These are phyloP conservation scores for Quercus rubra DNA, from an alignment of 306 rosid genomes.

Conservation along the genomic window DNA sequence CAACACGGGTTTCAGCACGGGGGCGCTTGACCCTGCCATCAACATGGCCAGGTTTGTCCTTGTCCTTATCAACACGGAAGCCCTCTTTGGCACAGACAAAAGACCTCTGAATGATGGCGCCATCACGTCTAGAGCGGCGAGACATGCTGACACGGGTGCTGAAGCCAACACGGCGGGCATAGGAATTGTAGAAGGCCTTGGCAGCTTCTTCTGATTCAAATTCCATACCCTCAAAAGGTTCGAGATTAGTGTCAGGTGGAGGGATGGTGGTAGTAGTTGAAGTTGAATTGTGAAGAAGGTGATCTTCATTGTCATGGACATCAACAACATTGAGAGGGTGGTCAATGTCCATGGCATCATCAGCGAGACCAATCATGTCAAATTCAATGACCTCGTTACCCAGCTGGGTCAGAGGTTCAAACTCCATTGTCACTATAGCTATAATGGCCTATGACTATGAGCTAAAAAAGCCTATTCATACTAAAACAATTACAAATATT, in stretches of 20 bases:
- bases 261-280: neutral
- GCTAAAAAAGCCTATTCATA: too few relatives aligned
- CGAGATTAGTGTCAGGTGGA: conserved; percentile 33
- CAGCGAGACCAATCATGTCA: conserved; percentile 46
- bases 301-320: too few relatives aligned
- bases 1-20: conserved; percentile 45
- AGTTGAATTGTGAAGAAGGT: too few relatives aligned
- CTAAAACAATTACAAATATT: too few relatives aligned
- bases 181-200: conserved; percentile 52
- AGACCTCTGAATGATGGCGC: conserved; percentile 58
- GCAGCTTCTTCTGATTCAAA: conserved; percentile 62
- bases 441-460: neutral
- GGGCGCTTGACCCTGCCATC: conserved; percentile 41
- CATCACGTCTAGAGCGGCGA: conserved; percentile 47
- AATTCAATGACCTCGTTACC: conserved; percentile 41
- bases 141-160: conserved; percentile 55
- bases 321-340: conserved; percentile 23
- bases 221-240: conserved; percentile 48
- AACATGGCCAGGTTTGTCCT: conserved; percentile 27
- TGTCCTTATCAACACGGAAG: conserved; percentile 47
- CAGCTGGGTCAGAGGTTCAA: conserved; percentile 33
- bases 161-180: conserved; percentile 52
- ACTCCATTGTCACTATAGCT: conserved; percentile 31
- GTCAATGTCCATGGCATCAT: conserved; percentile 35
- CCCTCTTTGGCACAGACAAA: conserved; percentile 60